Evolutionary conservation across 2,329 filamentous ascomycete species (phyloP).

Genomic region (Beauveria asiatica): DNA sequence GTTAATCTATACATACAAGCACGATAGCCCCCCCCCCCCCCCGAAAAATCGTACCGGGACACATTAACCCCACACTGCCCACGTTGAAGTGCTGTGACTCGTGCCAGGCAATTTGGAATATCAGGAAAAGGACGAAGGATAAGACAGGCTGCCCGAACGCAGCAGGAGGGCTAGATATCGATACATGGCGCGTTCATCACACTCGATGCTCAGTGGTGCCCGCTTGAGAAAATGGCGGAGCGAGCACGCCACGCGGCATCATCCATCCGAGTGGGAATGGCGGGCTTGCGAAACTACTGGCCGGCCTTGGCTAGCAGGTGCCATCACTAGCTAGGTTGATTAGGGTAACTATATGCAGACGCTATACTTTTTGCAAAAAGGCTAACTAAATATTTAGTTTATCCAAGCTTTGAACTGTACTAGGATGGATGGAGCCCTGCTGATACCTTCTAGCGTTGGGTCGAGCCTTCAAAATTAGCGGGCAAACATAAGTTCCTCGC

Average conservation of each 20-base stretch:
- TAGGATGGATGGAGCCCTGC: not conserved
- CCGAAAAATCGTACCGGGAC: not conserved
- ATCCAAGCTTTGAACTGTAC: not conserved
- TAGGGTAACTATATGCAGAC: not conserved
- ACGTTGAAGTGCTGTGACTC: not conserved
- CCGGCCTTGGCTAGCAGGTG: too few relatives aligned
- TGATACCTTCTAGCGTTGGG: not conserved
- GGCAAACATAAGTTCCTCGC: slow-evolving; percentile 2
- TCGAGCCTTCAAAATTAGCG: not conserved
- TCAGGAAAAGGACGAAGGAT: not conserved
- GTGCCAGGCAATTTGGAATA: too few relatives aligned
- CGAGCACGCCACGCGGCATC: slow-evolving; percentile 7
- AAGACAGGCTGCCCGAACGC: not conserved
- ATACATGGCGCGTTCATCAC: not conserved
- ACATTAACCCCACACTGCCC: not conserved
- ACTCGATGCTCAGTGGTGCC: slow-evolving; percentile 7
- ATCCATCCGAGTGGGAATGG: slow-evolving; percentile 3
- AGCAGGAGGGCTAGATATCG: not conserved
- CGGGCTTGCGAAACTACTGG: not conserved
- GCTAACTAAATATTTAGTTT: not conserved
- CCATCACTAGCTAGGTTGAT: not conserved
- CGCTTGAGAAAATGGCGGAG: not conserved
- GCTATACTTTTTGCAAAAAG: not conserved
- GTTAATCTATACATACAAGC: too few relatives aligned
- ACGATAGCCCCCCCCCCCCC: not conserved